Conservation (phyloP, 2,329 filamentous ascomycete genomes). For the Pseudogymnoascus sp. region DNA sequence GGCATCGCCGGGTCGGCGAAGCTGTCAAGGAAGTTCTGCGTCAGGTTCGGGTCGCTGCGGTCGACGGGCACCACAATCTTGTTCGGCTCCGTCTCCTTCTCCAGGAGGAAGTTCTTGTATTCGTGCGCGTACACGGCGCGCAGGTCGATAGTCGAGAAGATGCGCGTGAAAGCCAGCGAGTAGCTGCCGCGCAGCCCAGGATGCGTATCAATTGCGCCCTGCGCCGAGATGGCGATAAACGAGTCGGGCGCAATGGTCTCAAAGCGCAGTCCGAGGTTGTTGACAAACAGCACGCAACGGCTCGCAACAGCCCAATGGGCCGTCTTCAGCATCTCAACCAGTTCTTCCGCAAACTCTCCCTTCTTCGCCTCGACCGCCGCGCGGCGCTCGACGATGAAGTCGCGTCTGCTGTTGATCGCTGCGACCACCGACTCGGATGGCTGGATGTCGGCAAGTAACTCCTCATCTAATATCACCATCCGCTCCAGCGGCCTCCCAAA, state of each 20-base stretch:
- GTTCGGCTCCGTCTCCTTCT: constrained; percentile 69
- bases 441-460: constrained; percentile 61
- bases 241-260: constrained; percentile 73
- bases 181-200: constrained; percentile 77
- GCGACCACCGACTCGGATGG: constrained; percentile 48
- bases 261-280: constrained; percentile 86
- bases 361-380: constrained; percentile 77
- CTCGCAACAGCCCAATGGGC: constrained; percentile 97
- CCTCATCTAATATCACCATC: constrained; percentile 71
- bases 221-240: constrained; percentile 74
- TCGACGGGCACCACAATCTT: constrained; percentile 66
- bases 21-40: constrained; percentile 63
- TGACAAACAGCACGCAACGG: constrained; percentile 79
- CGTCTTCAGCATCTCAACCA: constrained; percentile 65
- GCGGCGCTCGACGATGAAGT: constrained; percentile 67
- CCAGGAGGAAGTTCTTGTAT: constrained; percentile 77
- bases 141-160: constrained; percentile 82
- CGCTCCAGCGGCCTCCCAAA: constrained; percentile 84
- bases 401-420: constrained; percentile 56
- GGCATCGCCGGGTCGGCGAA: constrained; percentile 67
- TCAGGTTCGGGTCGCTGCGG: constrained; percentile 70
- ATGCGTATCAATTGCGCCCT: constrained; percentile 82
- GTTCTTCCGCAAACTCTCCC: constrained; percentile 66
- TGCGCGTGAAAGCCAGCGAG: constrained; percentile 61
- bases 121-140: constrained; percentile 78